Conservation (phyloP, 768 basidiomycete species). For the Cystofilobasidium capitatum region DNA sequence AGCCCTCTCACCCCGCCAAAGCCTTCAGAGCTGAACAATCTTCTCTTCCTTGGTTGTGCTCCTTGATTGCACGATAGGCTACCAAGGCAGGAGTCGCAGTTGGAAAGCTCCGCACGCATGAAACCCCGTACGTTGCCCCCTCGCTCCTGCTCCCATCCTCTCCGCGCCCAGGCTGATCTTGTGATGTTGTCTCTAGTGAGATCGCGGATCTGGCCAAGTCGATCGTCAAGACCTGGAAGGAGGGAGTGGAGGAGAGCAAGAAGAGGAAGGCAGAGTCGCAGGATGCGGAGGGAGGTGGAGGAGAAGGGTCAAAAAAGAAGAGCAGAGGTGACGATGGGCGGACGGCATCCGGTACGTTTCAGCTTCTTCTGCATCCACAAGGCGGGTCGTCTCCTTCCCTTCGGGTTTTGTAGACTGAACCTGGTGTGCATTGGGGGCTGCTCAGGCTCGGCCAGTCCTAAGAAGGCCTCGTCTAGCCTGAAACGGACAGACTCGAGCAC, state of each 20-base stretch:
- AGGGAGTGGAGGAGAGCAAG: slow-evolving; percentile 57
- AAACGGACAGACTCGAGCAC: slow-evolving; percentile 3
- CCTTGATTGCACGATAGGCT: slow-evolving; percentile 48
- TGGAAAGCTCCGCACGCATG: slow-evolving; percentile 71
- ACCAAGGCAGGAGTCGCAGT: slow-evolving; percentile 88
- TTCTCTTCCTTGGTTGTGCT: not conserved
- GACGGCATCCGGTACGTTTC: not conserved
- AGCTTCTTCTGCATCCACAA: not conserved
- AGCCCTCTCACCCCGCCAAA: not conserved
- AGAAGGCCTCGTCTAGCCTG: not conserved
- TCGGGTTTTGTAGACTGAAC: not conserved
- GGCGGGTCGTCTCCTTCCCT: not conserved
- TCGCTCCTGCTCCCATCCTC: not conserved
- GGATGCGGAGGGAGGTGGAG: not conserved
- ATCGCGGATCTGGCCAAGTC: slow-evolving; percentile 79
- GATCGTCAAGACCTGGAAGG: slow-evolving; percentile 85
- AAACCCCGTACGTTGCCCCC: slow-evolving; percentile 31
- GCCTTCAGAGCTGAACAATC: not conserved
- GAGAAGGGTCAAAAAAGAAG: slow-evolving; percentile 15
- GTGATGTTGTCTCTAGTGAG: slow-evolving; percentile 44
- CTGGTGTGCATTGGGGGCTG: not conserved
- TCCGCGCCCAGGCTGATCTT: not conserved
- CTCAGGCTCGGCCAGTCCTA: slow-evolving; percentile 17
- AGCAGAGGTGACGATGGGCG: slow-evolving; percentile 12
- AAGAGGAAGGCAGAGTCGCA: slow-evolving; percentile 16